These are phyloP conservation scores for Cladosporium oxysporum DNA, from an alignment of 2,329 filamentous ascomycete species.

Conservation along the genomic window DNA sequence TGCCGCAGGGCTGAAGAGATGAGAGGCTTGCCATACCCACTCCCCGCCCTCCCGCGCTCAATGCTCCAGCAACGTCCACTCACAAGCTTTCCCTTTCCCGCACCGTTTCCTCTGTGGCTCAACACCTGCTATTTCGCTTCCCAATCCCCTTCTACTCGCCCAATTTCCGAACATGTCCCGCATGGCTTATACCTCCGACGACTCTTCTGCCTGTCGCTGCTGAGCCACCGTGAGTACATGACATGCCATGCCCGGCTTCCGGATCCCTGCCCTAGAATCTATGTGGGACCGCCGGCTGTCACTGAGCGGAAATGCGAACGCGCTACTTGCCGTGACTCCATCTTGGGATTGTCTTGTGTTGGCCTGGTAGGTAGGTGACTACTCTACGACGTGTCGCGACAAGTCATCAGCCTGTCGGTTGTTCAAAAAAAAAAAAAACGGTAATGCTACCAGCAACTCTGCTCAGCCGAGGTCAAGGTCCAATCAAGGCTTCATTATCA, in stretches of 20 bases:
- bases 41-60: conserved; percentile 4
- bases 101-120: conserved; percentile 3
- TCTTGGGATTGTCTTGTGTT: neutral
- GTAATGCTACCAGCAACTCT: neutral
- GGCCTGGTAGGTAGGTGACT: neutral
- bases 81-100: conserved; percentile 11
- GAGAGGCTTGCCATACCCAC: neutral
- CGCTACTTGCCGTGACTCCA: neutral
- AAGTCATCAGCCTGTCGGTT: neutral
- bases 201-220: neutral
- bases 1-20: conserved; percentile 16
- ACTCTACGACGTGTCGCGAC: neutral
- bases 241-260: conserved; percentile 3
- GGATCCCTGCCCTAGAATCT: conserved; percentile 12
- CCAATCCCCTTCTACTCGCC: neutral
- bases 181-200: conserved; percentile 9
- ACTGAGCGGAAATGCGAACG: neutral
- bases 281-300: conserved; percentile 15
- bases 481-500: neutral
- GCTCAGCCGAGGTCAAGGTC: neutral
- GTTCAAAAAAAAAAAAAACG: neutral
- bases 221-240: conserved; percentile 7
- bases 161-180: conserved; percentile 11
- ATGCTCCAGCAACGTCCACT: conserved; percentile 2
- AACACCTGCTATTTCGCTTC: conserved; percentile 9